A percentile compares a stretch with the other conserved stretches of the same genome.
These are phyloP conservation scores for Heliosperma pusillum DNA, from an alignment of 148 eudicot species.

Conservation along the genomic window DNA sequence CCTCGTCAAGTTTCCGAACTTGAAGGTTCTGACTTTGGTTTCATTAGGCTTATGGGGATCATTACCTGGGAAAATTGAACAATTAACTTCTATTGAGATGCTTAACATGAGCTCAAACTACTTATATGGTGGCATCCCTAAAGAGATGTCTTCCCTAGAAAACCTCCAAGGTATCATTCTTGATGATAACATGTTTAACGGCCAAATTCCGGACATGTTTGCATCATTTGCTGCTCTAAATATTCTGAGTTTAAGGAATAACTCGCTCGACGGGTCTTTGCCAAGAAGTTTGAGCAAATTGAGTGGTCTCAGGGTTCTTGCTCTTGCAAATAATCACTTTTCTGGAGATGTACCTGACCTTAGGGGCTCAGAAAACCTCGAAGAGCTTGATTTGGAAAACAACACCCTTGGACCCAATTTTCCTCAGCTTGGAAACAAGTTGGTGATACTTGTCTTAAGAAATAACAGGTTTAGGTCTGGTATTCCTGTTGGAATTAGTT, in stretches of 20 bases:
- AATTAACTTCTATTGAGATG: constrained; percentile 64
- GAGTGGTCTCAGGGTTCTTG: constrained; percentile 62
- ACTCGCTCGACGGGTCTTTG: constrained; percentile 59
- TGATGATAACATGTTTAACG: constrained; percentile 61
- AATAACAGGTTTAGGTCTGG: constrained; percentile 62
- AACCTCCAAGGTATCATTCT: constrained; percentile 71
- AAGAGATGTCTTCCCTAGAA: constrained; percentile 41
- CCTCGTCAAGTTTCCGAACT: constrained; percentile 55
- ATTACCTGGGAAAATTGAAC: constrained; percentile 46
- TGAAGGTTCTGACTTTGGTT: constrained; percentile 83
- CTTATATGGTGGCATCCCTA: constrained; percentile 55
- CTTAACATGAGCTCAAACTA: constrained; percentile 76
- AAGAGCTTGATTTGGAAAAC: constrained; percentile 63
- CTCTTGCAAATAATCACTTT: constrained; percentile 59
- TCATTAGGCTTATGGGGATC: constrained; percentile 78
- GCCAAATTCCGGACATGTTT: constrained; percentile 50
- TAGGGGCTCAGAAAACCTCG: constrained; percentile 50
- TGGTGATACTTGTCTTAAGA: constrained; percentile 48
- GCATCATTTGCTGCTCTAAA: constrained; percentile 60
- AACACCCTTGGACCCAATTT: constrained; percentile 68
- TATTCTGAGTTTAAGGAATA: constrained; percentile 68
- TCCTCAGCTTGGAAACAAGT: constrained; percentile 54
- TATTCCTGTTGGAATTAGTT: constrained; percentile 48
- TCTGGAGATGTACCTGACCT: constrained; percentile 74
- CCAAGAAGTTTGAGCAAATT: constrained; percentile 55